Conservation (phyloP, 495 filamentous ascomycete genomes). For the Thozetella sp. region DNA sequence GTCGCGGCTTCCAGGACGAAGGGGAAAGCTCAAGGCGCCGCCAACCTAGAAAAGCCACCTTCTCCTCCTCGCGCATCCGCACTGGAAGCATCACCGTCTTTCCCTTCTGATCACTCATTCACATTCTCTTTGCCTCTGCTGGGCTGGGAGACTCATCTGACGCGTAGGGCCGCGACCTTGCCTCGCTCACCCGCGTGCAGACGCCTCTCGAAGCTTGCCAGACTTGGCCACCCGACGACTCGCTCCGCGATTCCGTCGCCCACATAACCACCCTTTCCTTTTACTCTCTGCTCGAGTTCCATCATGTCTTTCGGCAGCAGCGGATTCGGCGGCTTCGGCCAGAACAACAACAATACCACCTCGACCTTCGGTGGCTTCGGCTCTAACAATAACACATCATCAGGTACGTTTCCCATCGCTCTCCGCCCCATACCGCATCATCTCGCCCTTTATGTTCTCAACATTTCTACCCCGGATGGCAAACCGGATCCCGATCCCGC, state of each 20-base stretch:
- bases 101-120: not conserved
- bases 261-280: conserved; percentile 5
- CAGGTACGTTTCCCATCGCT: conserved; percentile 36
- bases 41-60: not conserved
- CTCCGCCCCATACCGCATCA: conserved; percentile 10
- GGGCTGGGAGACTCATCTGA: not conserved
- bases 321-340: conserved; percentile 60
- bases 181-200: not conserved
- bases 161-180: conserved; percentile 3
- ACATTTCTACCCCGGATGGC: not conserved
- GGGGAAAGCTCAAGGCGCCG: not conserved
- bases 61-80: not conserved
- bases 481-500: not conserved
- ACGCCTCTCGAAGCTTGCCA: not conserved
- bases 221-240: not conserved
- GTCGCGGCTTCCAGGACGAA: conserved; percentile 2
- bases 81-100: not conserved
- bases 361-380: conserved; percentile 48
- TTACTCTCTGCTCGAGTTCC: conserved; percentile 18
- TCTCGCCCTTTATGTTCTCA: conserved; percentile 16
- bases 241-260: not conserved
- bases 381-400: conserved; percentile 46
- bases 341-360: conserved; percentile 55
- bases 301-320: conserved; percentile 51
- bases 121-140: not conserved